A percentile compares a stretch with the other conserved stretches of the same genome.
Evolutionary conservation across 108 stramenopile genomes (phyloP).

Genomic region (Fistulifera pelliculosa): DNA sequence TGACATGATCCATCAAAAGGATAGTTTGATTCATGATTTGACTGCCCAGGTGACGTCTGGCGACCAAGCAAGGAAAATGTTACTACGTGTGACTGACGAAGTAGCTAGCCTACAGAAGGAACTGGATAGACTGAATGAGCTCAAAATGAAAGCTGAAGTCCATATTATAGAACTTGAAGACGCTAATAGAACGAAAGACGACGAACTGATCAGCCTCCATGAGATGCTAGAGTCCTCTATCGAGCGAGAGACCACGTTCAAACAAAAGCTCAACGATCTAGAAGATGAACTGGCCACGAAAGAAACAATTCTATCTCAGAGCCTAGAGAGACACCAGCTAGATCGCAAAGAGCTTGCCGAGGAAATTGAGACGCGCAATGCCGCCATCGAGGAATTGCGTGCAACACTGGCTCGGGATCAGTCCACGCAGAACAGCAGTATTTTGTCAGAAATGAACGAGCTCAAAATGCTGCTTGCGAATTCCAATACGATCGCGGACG

Average conservation of each 20-base stretch:
- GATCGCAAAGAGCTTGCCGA: neutral
- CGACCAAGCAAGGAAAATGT: neutral
- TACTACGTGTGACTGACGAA: neutral
- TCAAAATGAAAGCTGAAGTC: neutral
- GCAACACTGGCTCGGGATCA: neutral
- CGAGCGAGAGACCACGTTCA: neutral
- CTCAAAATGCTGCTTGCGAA: conserved; percentile 46
- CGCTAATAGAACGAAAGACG: neutral
- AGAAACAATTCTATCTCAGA: neutral
- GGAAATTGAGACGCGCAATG: neutral
- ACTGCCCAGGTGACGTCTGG: neutral
- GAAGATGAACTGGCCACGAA: conserved; percentile 1
- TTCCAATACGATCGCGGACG: conserved; percentile 49
- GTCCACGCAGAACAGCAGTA: neutral
- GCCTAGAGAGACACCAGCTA: neutral
- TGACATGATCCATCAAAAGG: too few species aligned
- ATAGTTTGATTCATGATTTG: too few species aligned
- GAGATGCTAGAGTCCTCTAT: conserved; percentile 5
- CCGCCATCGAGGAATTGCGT: neutral
- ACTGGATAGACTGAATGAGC: neutral
- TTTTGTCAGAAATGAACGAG: conserved; percentile 35
- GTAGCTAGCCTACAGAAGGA: neutral
- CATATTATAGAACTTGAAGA: neutral
- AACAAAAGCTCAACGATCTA: conserved; percentile 5
- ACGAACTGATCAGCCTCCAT: conserved; percentile 5